Evolutionary conservation across 495 filamentous ascomycete genomes (phyloP), one percentile per base, ranked within the genome.

Genomic region (Chaetomium cochliodes): DNA sequence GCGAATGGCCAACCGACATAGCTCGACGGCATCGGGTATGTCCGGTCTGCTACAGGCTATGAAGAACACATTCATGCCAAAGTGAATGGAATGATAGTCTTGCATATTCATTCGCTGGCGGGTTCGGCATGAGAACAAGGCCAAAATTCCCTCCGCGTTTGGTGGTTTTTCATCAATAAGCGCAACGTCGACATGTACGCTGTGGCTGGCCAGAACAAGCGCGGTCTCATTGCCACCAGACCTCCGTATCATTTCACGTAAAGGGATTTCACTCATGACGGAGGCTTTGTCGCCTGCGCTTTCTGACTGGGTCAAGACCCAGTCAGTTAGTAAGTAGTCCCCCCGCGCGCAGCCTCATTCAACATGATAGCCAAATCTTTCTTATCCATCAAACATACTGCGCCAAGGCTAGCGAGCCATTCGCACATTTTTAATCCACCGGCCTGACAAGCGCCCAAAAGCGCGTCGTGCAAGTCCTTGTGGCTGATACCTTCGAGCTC

Each of bases 341-440:
- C 11, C 16, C 41, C 41, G 41, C 41, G 1, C 41, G 41, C 16
- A 3, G 41, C 16, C 41, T 11, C 1, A 18, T 18, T 5, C 13
- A 44, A 18, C 41, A 44, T 44, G 13, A 18, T 44, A 15, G 5
- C 41, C 13, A 44, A 18, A 16, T 44, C 41, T 5, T 4, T 4
- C 16, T 44, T 44, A 11, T 4, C 41, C 41, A 44, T 5, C 13
- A 4, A 4, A 15, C 41, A 15, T 44, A 44, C 3, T 11, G 57
- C 57, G 42, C 57, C 57, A 15, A 49, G 2, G 9, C 57, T 46
- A 5, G 25, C 25, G 23, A 60, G 26, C 57, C 57, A 60, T 28
- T 60, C 15, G 25, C 57, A 60, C 2, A 22, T 16, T 13, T 2
- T n/a, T 42, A 46, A 20, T 5, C 57, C 57, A 6, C 57, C 57